Conservation (phyloP, 495 filamentous ascomycete genomes). For the Daldinia grandis region DNA sequence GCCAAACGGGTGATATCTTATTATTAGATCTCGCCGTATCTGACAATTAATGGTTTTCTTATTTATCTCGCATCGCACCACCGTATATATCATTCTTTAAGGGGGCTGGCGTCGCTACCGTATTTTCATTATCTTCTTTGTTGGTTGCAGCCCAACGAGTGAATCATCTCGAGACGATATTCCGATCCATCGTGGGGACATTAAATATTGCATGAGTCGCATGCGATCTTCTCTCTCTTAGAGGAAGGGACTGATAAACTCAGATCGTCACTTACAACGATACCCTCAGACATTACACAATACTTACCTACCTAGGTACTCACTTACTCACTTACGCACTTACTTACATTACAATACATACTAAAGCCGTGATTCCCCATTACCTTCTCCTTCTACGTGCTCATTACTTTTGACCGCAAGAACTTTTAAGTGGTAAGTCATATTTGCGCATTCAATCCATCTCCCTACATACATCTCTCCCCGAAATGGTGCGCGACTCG, state of each 20-base stretch:
- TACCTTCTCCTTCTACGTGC: not conserved
- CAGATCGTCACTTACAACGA: constrained; percentile 4
- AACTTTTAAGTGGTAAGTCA: constrained; percentile 24
- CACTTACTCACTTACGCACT: constrained; percentile 3
- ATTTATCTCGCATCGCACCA: constrained; percentile 18
- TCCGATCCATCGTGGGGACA: constrained; percentile 2
- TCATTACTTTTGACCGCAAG: constrained; percentile 11
- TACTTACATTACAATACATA: not conserved
- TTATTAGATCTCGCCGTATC: constrained; percentile 29
- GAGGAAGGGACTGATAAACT: not conserved
- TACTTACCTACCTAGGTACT: not conserved
- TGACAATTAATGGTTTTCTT: constrained; percentile 24
- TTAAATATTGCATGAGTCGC: constrained; percentile 13
- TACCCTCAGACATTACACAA: not conserved
- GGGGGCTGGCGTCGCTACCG: constrained; percentile 10
- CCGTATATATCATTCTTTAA: constrained; percentile 9
- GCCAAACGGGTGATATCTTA: constrained; percentile 29
- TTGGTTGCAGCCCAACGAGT: constrained; percentile 32
- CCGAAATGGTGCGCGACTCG: constrained; percentile 12
- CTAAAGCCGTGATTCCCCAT: not conserved
- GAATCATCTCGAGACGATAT: not conserved
- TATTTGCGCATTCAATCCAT: constrained; percentile 10
- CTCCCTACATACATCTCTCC: constrained; percentile 16
- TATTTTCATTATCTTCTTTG: not conserved
- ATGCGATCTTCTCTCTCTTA: constrained; percentile 1